These are phyloP conservation scores for Scheffersomyces titani DNA, from an alignment of 1,139 yeast species.

Conservation along the genomic window DNA sequence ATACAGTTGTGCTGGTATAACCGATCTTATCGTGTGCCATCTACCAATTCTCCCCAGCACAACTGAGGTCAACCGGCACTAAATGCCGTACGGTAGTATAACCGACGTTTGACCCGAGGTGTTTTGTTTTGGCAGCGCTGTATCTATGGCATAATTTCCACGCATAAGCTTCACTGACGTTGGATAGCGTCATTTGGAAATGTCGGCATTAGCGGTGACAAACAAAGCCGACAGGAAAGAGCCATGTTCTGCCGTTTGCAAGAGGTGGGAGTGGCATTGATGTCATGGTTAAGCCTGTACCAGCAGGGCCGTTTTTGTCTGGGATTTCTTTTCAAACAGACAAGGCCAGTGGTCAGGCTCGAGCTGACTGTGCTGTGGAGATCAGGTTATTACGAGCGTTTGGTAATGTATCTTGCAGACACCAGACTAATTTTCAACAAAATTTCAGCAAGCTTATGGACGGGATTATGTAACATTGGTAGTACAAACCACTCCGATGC, in stretches of 20 bases:
- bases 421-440: neutral
- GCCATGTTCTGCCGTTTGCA: neutral
- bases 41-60: neutral
- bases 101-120: neutral
- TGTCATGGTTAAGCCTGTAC: neutral
- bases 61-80: neutral
- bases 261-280: neutral
- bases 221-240: neutral
- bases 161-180: neutral
- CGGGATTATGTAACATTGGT: neutral
- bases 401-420: neutral
- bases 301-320: neutral
- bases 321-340: neutral
- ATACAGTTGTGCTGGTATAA: neutral
- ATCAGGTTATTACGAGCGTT: neutral
- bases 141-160: neutral
- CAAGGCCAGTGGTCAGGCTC: neutral
- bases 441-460: neutral
- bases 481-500: neutral
- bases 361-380: neutral
- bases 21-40: neutral
- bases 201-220: neutral
- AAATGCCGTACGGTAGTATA: neutral
- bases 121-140: neutral
- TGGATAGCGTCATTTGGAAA: neutral